These are phyloP conservation scores for Selaginella tamariscina DNA, from an alignment of 75 land plant species.

Conservation along the genomic window DNA sequence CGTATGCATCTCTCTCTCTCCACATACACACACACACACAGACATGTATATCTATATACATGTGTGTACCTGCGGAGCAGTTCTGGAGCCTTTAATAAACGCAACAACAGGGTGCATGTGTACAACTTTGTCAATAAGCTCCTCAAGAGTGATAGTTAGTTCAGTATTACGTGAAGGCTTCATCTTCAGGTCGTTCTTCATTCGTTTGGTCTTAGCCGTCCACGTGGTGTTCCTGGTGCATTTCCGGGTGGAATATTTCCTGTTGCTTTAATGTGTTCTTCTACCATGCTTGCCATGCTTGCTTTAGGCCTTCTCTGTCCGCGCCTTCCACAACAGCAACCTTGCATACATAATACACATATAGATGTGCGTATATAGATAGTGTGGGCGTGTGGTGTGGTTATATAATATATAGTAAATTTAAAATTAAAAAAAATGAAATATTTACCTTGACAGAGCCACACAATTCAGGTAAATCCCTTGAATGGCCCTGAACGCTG, in stretches of 20 bases:
- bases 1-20: no score
- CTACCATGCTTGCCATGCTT: conserved; percentile 93
- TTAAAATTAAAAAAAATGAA: neutral
- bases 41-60: no score
- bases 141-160: conserved; percentile 66
- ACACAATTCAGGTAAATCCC: conserved; percentile 59
- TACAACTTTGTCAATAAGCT: conserved; percentile 71
- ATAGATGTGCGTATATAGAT: neutral
- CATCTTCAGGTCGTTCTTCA: conserved; percentile 61
- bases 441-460: conserved; percentile 55
- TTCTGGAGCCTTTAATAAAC: conserved; percentile 94
- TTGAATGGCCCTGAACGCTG: conserved; percentile 44
- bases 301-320: conserved; percentile 49
- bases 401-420: neutral
- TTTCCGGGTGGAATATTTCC: conserved; percentile 91
- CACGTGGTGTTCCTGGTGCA: conserved; percentile 68
- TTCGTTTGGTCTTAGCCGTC: conserved; percentile 34
- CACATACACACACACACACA: no score
- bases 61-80: no score
- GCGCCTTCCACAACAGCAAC: conserved; percentile 49
- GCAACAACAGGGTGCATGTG: conserved; percentile 77
- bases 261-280: conserved; percentile 59
- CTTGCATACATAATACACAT: no score
- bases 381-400: no score
- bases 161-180: conserved; percentile 65